These are phyloP conservation scores for Diaporthe humulicola DNA, from an alignment of 2,329 filamentous ascomycete species.

Conservation along the genomic window DNA sequence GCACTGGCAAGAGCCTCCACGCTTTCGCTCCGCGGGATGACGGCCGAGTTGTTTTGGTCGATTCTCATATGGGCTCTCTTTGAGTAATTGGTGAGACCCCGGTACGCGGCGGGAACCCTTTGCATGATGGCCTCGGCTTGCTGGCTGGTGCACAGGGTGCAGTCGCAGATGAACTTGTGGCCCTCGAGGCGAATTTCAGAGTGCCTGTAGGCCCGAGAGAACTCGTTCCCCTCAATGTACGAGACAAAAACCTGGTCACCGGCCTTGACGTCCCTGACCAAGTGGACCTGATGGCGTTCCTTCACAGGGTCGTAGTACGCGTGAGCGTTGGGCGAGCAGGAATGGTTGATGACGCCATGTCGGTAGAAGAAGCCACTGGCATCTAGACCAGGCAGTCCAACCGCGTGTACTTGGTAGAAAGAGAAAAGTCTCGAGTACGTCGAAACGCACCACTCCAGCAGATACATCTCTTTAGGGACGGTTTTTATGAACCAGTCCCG, in stretches of 20 bases:
- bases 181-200: neutral
- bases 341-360: conserved; percentile 41
- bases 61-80: neutral
- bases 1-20: neutral
- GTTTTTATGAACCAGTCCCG: neutral
- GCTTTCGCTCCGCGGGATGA: neutral
- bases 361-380: conserved; percentile 23
- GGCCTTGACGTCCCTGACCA: conserved; percentile 37
- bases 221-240: conserved; percentile 7
- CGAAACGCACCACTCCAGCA: neutral
- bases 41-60: neutral
- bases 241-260: conserved; percentile 41
- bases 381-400: neutral
- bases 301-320: conserved; percentile 39
- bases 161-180: conserved; percentile 23
- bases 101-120: neutral
- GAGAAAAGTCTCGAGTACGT: conserved; percentile 16
- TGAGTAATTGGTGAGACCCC: neutral
- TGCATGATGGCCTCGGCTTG: neutral
- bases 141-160: conserved; percentile 9
- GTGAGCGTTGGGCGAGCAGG: conserved; percentile 42
- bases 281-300: conserved; percentile 40
- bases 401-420: neutral
- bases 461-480: neutral
- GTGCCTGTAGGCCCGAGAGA: neutral